Percentiles rank a stretch among this genome's conserved stretches.
Evolutionary conservation across 202 grass and related monocot genomes (phyloP).

Genomic region (Panicum hallii): DNA sequence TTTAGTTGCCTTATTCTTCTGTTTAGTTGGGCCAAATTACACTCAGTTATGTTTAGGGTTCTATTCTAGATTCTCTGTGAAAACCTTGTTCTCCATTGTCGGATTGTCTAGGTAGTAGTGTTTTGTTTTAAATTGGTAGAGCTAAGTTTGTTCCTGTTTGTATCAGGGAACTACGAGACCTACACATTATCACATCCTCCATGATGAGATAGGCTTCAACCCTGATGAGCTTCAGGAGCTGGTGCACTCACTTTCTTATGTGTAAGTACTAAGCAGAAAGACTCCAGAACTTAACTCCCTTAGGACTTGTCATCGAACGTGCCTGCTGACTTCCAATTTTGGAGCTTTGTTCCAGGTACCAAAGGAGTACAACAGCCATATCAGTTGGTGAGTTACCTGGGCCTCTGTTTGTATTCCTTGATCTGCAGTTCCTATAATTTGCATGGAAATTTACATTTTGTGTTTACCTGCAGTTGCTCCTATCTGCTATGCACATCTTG

Average conservation of each 20-base stretch:
- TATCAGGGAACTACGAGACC: slow-evolving; percentile 79
- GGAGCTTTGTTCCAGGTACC: slow-evolving; percentile 51
- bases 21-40: not conserved
- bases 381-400: too few species aligned
- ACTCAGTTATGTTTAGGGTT: not conserved
- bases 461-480: too few species aligned
- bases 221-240: slow-evolving; percentile 78
- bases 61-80: not conserved
- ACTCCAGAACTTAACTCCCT: not conserved
- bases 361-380: slow-evolving; percentile 47
- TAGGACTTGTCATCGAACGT: not conserved
- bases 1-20: not conserved
- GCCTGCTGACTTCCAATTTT: slow-evolving; percentile 10
- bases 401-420: too few species aligned
- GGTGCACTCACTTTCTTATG: slow-evolving; percentile 77
- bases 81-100: not conserved
- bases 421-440: too few species aligned
- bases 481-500: too few species aligned
- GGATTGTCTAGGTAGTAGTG: not conserved
- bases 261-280: slow-evolving; percentile 55
- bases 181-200: slow-evolving; percentile 78
- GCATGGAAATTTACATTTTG: too few species aligned
- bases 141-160: slow-evolving; percentile 16
- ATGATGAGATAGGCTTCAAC: slow-evolving; percentile 79
- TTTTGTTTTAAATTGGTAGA: not conserved